phyloP scores from a whole-genome alignment of 1,284 basidiomycete species.

The Malassezia globosa region DNA sequence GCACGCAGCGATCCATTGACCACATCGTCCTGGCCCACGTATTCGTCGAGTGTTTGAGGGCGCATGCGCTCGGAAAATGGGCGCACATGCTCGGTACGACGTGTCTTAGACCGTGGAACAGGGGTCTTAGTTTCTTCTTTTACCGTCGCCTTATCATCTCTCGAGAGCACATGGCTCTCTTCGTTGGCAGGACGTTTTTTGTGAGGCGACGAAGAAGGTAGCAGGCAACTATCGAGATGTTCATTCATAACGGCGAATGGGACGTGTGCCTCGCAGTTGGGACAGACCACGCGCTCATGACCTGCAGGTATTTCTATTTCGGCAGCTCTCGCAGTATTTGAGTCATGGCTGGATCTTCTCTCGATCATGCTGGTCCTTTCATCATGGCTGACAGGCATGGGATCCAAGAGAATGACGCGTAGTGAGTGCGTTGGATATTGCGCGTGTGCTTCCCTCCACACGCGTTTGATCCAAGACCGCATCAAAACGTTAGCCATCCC shows the following conservation, averaged over 20 bases:
- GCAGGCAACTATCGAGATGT: slow-evolving; percentile 35
- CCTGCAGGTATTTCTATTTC: too few relatives aligned
- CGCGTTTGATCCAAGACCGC: too few relatives aligned
- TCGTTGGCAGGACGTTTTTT: neutral
- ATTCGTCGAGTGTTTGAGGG: slow-evolving; percentile 33
- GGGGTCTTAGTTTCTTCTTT: too few relatives aligned
- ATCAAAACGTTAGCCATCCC: too few relatives aligned
- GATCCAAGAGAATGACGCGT: too few relatives aligned
- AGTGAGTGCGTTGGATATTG: too few relatives aligned
- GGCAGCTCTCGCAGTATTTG: too few relatives aligned
- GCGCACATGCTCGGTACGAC: neutral
- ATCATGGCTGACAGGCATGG: too few relatives aligned
- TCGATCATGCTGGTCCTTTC: too few relatives aligned
- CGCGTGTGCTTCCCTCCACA: too few relatives aligned
- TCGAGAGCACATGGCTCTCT: neutral
- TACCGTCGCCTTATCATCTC: neutral
- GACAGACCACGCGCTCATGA: slow-evolving; percentile 28
- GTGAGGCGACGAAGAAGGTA: slow-evolving; percentile 1
- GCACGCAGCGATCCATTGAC: slow-evolving; percentile 32
- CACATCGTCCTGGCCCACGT: slow-evolving; percentile 33
- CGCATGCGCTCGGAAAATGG: slow-evolving; percentile 43
- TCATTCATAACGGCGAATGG: slow-evolving; percentile 31
- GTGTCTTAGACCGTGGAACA: neutral
- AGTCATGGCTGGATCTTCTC: too few relatives aligned
- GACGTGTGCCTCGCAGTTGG: slow-evolving; percentile 24